Evolutionary conservation across 192 early-diverging fungal species (phyloP), one percentile per base, ranked within the genome.

Genomic region (Coemansia sp.): DNA sequence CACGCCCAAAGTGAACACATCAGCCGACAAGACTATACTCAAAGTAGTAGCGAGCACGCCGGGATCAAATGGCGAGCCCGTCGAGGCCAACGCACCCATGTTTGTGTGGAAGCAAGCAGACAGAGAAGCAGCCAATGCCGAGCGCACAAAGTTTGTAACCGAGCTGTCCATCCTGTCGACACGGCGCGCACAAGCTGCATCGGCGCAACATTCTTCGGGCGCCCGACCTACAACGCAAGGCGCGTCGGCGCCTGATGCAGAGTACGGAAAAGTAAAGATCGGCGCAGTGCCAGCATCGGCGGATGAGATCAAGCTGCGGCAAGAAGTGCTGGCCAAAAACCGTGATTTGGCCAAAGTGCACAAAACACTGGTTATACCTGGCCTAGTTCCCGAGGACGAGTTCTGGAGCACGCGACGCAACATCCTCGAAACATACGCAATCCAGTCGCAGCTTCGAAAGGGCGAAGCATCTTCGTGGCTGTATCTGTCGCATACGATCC

Each of bases 351-450:
- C 83, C 17, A 77, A 73, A 39, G 76, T 96, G 9, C 92, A 94
- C 76, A 81, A 78, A 63, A 91, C 90, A 24, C 72, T 97, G 48
- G 93, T 96, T 5, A 67, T 91, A 7, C 73, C 84, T 0, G 88
- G 87, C 22, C 78, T 87, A n/a, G 80, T 97, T 2, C 73, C 82
- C 5, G 96, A 98, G 69, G 91, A 95, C 58, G 96, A 98, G 58
- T 98, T 98, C 60, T 98, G 96, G 96, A 86, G 88, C 55, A 87
- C 84, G 47, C 80, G 91, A n/a, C 75, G 79, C 72, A 75, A 92
- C 57, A 67, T 92, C 32, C 77, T 94, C 45, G 81, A 84, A 62
- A 91, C 91, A 62, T 87, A 94, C 62, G 82, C 83, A 1, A 87
- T 86, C 22, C 84, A 84, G 60, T 77, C 79, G 63, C 84, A 84